Conservation (phyloP, 2,329 filamentous ascomycete species). For the Aspergillus fumigatiaffinis region DNA sequence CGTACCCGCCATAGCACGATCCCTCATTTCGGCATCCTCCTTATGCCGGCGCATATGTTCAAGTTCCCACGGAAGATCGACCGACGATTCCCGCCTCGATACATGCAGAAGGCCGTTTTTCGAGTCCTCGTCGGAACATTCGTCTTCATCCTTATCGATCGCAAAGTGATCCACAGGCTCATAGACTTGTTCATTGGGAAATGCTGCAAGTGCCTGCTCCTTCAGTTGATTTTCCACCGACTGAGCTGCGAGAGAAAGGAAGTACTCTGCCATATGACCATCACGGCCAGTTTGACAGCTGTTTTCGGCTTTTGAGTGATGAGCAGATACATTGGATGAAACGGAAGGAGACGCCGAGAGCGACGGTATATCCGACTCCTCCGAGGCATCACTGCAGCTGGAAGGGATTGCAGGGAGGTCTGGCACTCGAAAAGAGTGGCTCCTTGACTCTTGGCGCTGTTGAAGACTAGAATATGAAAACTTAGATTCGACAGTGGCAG, state of each 20-base stretch:
- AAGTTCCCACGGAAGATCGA: constrained; percentile 65
- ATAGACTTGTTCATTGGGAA: constrained; percentile 46
- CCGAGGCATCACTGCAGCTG: constrained; percentile 51
- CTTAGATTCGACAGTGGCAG: constrained; percentile 50
- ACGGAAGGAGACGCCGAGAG: constrained; percentile 35
- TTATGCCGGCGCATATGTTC: constrained; percentile 77
- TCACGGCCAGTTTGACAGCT: constrained; percentile 60
- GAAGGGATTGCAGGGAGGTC: constrained; percentile 60
- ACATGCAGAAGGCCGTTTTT: background rate
- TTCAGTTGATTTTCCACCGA: constrained; percentile 76
- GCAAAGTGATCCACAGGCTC: constrained; percentile 47
- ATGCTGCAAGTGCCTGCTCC: constrained; percentile 54
- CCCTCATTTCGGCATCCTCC: constrained; percentile 55
- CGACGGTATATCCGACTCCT: constrained; percentile 42
- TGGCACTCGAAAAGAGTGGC: constrained; percentile 59
- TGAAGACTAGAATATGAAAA: constrained; percentile 44
- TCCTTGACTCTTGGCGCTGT: constrained; percentile 35
- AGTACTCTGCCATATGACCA: constrained; percentile 69
- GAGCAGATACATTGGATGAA: constrained; percentile 31
- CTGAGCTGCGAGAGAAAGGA: constrained; percentile 74
- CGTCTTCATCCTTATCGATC: constrained; percentile 38
- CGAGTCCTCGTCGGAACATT: constrained; percentile 28
- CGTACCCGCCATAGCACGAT: constrained; percentile 30
- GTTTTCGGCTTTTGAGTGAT: constrained; percentile 22
- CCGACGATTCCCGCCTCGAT: constrained; percentile 42